Conservation (phyloP, 441 rosid genomes). For the Pelargonium australe region DNA sequence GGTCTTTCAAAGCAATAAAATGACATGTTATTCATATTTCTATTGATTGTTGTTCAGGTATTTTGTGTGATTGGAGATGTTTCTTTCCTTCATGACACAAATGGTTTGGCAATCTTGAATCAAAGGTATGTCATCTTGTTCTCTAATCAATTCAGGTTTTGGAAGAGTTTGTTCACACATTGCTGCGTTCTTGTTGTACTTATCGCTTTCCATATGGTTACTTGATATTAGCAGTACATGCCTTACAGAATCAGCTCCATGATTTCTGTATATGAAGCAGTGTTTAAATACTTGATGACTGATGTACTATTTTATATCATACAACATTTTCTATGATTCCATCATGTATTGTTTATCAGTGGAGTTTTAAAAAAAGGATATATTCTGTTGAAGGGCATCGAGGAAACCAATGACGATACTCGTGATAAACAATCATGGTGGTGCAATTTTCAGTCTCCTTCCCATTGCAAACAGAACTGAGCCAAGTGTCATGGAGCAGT, state of each 20-base stretch:
- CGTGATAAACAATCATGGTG: constrained; percentile 92
- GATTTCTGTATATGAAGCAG: constrained; percentile 14
- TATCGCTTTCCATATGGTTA: background rate
- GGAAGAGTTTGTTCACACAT: constrained; percentile 11
- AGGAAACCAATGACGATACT: constrained; percentile 78
- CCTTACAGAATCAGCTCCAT: background rate
- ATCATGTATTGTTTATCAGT: background rate
- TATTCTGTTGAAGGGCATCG: constrained; percentile 39
- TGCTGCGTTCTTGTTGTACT: background rate
- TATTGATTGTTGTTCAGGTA: constrained; percentile 39
- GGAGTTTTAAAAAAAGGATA: constrained; percentile 17
- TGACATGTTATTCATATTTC: constrained; percentile 9
- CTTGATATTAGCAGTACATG: background rate
- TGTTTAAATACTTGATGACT: background rate
- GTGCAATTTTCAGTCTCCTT: constrained; percentile 95
- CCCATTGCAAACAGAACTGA: constrained; percentile 78
- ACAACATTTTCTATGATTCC: background rate
- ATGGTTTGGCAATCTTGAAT: constrained; percentile 77
- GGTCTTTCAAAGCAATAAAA: too few relatives aligned
- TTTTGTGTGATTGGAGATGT: constrained; percentile 80
- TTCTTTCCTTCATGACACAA: constrained; percentile 97
- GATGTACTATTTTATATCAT: background rate
- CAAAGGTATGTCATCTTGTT: constrained; percentile 46
- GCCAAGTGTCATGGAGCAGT: constrained; percentile 56
- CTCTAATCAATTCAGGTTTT: background rate